phyloP scores from a whole-genome alignment of 176 grass and related monocot genomes.

The bread wheat (Triticum aestivum) region DNA sequence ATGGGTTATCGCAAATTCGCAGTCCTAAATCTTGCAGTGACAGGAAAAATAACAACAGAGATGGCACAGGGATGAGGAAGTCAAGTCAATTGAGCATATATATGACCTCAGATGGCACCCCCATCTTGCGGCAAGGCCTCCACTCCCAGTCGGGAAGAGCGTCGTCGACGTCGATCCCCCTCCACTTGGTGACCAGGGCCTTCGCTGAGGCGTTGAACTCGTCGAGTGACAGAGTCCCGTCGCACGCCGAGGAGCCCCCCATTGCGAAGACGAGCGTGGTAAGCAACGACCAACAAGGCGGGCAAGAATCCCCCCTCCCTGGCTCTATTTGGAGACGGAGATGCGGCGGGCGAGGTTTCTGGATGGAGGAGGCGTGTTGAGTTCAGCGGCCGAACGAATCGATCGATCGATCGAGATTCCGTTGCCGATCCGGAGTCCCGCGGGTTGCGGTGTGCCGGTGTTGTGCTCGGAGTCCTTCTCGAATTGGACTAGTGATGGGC shows the following conservation, averaged over 20 bases:
- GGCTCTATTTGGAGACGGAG: not conserved
- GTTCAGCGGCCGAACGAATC: not conserved
- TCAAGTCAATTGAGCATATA: not conserved
- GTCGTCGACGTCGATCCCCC: conserved; percentile 39
- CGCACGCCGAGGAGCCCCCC: conserved; percentile 35
- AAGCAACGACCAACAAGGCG: not conserved
- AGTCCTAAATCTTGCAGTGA: not conserved
- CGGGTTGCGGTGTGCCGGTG: not conserved
- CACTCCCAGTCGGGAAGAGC: conserved; percentile 67
- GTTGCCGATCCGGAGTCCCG: not conserved
- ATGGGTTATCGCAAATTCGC: not conserved
- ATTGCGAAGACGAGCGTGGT: conserved; percentile 21
- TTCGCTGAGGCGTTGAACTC: conserved; percentile 55
- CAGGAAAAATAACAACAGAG: not conserved
- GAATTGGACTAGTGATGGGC: not conserved
- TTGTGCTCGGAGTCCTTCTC: not conserved
- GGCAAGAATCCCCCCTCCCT: no score
- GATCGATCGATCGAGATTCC: not conserved
- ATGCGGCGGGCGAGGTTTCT: not conserved
- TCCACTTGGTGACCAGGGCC: conserved; percentile 61
- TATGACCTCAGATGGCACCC: conserved; percentile 40
- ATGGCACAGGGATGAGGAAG: not conserved
- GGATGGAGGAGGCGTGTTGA: not conserved
- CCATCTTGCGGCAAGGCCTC: conserved; percentile 49
- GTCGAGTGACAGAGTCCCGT: conserved; percentile 46